Conservation (phyloP, 257 asterid genomes). For the Parsonsia alboflavescens region DNA sequence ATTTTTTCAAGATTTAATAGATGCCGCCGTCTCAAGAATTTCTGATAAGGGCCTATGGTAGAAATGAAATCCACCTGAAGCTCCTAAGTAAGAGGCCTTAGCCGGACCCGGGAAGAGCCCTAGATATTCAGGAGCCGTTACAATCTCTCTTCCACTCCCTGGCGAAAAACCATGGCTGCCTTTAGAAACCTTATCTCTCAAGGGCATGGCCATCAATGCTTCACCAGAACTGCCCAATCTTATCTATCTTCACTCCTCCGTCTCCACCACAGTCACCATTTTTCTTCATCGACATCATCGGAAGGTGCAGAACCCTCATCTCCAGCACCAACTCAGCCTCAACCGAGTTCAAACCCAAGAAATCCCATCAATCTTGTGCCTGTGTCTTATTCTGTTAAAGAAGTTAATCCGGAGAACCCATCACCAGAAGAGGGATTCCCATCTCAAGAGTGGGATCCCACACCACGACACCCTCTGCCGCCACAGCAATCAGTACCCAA, state of each 20-base stretch:
- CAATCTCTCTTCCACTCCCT: not conserved
- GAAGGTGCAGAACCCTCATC: conserved; percentile 26
- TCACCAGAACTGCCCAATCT: conserved; percentile 27
- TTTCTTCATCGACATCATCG: conserved; percentile 34
- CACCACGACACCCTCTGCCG: conserved; percentile 16
- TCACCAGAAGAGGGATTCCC: conserved; percentile 26
- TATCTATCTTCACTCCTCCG: conserved; percentile 30
- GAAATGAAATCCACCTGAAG: too few relatives aligned
- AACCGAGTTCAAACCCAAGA: conserved; percentile 25
- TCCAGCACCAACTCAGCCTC: conserved; percentile 18
- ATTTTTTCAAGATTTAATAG: too few relatives aligned
- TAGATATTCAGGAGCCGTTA: too few relatives aligned
- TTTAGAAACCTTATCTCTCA: conserved; percentile 51
- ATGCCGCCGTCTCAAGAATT: too few relatives aligned
- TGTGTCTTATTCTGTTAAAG: conserved; percentile 56
- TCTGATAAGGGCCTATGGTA: too few relatives aligned
- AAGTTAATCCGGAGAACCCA: conserved; percentile 29
- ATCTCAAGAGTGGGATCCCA: conserved; percentile 6
- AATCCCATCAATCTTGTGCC: conserved; percentile 48
- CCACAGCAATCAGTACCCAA: conserved; percentile 5
- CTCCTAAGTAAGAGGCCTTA: too few relatives aligned
- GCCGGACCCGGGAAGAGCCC: too few relatives aligned
- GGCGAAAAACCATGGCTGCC: conserved; percentile 40
- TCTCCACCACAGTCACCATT: conserved; percentile 23
- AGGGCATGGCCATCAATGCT: conserved; percentile 36